A percentile compares a stretch with the other conserved stretches of the same genome.
Conservation (phyloP, 441 rosid species). For the Gossypium trilobum region DNA sequence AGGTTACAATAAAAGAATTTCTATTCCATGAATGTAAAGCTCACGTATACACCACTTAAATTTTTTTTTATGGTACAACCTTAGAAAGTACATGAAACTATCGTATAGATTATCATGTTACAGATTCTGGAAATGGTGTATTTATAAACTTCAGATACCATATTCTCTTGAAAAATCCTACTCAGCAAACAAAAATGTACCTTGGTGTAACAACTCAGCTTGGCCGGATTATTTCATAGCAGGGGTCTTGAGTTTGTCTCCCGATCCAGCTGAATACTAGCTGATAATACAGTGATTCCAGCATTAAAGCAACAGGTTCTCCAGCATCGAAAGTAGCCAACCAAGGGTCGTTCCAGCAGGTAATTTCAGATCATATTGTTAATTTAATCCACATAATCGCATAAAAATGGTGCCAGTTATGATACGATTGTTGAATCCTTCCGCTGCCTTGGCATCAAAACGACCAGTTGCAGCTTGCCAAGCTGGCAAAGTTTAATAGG, state of each 20-base stretch:
- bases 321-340: not conserved
- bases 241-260: not conserved
- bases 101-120: not conserved
- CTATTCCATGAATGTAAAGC: not conserved
- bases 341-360: not conserved
- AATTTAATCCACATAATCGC: not conserved
- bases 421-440: slow-evolving; percentile 16
- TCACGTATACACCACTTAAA: not conserved
- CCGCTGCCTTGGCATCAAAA: slow-evolving; percentile 59
- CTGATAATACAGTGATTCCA: not conserved
- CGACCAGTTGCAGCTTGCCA: slow-evolving; percentile 56
- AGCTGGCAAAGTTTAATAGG: slow-evolving; percentile 62
- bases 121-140: not conserved
- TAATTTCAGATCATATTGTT: not conserved
- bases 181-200: not conserved
- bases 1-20: not conserved
- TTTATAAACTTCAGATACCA: not conserved
- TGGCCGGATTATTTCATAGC: not conserved
- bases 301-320: not conserved
- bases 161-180: not conserved
- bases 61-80: not conserved
- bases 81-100: not conserved
- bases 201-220: not conserved
- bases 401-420: not conserved
- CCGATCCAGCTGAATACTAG: not conserved